Conservation (phyloP, 768 basidiomycete species). For the Asterophora lycoperdoides region DNA sequence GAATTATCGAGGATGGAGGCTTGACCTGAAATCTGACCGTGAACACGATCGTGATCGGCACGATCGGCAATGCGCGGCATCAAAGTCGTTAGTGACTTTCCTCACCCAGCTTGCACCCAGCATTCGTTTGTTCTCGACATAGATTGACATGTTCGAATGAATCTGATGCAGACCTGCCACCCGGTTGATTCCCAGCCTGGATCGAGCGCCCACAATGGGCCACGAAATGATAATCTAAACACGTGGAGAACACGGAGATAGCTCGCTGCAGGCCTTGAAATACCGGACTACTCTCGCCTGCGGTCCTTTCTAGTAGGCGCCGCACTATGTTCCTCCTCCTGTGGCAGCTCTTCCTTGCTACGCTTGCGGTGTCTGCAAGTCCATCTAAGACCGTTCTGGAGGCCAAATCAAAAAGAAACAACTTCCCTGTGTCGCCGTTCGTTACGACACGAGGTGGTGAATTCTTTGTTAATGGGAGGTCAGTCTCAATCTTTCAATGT, state of each 20-base stretch:
- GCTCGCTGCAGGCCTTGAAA: slow-evolving; percentile 8
- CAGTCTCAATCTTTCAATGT: slow-evolving; percentile 1
- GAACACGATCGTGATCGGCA: slow-evolving; percentile 8
- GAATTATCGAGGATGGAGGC: background rate
- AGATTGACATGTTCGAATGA: background rate
- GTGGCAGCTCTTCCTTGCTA: slow-evolving; percentile 27
- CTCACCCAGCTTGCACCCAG: background rate
- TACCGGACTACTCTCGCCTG: slow-evolving; percentile 7
- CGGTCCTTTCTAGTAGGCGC: slow-evolving; percentile 17
- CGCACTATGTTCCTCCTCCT: slow-evolving; percentile 30
- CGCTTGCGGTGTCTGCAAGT: slow-evolving; percentile 31
- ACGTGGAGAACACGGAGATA: slow-evolving; percentile 18
- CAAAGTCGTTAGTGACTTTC: no score
- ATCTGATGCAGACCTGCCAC: background rate
- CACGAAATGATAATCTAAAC: slow-evolving; percentile 7
- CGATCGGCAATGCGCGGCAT: background rate
- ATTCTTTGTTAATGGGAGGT: slow-evolving; percentile 57
- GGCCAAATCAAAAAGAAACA: slow-evolving; percentile 20
- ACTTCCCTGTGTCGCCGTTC: slow-evolving; percentile 32
- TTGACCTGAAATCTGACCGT: background rate
- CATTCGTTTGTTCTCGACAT: slow-evolving; percentile 7
- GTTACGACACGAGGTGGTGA: slow-evolving; percentile 40
- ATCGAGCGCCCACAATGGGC: background rate
- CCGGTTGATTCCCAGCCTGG: background rate
- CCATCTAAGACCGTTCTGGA: slow-evolving; percentile 26